phyloP scores from a whole-genome alignment of 2,329 filamentous ascomycete species.

The Bipolaris bicolor region DNA sequence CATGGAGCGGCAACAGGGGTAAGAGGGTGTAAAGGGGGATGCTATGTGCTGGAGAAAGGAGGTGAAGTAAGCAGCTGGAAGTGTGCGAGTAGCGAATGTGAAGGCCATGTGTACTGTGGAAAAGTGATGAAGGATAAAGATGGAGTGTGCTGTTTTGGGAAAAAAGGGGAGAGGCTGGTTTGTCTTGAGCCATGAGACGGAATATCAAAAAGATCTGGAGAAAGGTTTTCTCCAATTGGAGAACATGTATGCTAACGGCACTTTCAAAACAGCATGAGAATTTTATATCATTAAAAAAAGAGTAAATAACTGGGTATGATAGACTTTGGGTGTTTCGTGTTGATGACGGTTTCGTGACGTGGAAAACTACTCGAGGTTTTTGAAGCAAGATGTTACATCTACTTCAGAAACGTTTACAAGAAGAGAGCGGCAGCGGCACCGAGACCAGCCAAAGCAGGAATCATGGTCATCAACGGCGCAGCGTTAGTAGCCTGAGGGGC shows the following conservation, averaged over 20 bases:
- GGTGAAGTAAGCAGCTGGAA: slow-evolving; percentile 19
- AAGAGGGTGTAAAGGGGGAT: slow-evolving; percentile 24
- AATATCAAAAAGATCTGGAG: no score
- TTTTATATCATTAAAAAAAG: not conserved
- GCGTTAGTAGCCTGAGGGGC: slow-evolving; percentile 6
- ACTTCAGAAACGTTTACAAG: slow-evolving; percentile 15
- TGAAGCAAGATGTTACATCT: not conserved
- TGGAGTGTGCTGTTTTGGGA: slow-evolving; percentile 35
- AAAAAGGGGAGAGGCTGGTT: slow-evolving; percentile 36
- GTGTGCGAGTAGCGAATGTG: slow-evolving; percentile 29
- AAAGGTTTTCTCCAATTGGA: no score
- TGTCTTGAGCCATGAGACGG: not conserved
- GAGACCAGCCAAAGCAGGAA: slow-evolving; percentile 36
- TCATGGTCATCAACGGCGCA: slow-evolving; percentile 26
- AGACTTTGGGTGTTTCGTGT: not conserved
- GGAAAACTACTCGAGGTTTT: not conserved
- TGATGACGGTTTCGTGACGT: not conserved
- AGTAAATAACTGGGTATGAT: not conserved
- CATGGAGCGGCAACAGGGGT: not conserved
- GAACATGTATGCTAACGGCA: no score
- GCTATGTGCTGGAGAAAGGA: slow-evolving; percentile 40
- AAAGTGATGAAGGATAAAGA: slow-evolving; percentile 18
- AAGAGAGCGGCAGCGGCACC: slow-evolving; percentile 38
- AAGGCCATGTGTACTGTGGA: slow-evolving; percentile 37
- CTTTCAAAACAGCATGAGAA: not conserved